These are phyloP conservation scores for Pelargonium australe DNA, from an alignment of 441 rosid genomes.

Conservation along the genomic window DNA sequence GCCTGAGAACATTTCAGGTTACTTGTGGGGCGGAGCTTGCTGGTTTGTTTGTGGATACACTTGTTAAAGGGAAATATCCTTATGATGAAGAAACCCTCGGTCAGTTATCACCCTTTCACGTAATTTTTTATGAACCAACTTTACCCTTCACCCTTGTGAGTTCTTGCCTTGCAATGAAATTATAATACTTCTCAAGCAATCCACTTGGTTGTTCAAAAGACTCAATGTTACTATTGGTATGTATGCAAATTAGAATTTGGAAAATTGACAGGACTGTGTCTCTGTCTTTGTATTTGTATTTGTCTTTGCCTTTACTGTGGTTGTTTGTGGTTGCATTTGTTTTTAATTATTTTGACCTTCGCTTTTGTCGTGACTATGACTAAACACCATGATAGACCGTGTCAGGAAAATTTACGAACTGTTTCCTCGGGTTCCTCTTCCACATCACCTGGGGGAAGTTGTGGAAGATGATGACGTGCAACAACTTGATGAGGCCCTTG, in stretches of 20 bases:
- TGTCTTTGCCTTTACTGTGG: neutral
- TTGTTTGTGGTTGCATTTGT: neutral
- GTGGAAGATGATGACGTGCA: conserved; percentile 49
- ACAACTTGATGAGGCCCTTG: conserved; percentile 68
- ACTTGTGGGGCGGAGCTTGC: conserved; percentile 92
- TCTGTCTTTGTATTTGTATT: neutral
- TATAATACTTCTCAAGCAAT: neutral
- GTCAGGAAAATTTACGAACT: conserved; percentile 61
- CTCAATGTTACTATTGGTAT: neutral
- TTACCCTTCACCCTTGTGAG: neutral
- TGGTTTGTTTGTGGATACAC: conserved; percentile 60
- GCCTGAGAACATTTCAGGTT: conserved; percentile 42
- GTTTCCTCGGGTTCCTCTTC: conserved; percentile 75
- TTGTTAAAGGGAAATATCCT: conserved; percentile 67
- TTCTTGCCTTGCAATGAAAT: neutral
- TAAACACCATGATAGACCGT: conserved; percentile 50
- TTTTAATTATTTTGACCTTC: conserved; percentile 5
- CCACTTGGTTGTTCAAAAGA: neutral
- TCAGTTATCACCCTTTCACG: conserved; percentile 35
- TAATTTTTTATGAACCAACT: conserved; percentile 8
- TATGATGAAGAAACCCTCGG: conserved; percentile 62
- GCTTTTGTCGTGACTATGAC: conserved; percentile 21
- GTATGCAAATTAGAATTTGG: neutral
- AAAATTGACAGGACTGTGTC: neutral
- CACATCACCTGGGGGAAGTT: conserved; percentile 60